Conservation (phyloP, 768 basidiomycete genomes). For the Boletus reticuloceps region DNA sequence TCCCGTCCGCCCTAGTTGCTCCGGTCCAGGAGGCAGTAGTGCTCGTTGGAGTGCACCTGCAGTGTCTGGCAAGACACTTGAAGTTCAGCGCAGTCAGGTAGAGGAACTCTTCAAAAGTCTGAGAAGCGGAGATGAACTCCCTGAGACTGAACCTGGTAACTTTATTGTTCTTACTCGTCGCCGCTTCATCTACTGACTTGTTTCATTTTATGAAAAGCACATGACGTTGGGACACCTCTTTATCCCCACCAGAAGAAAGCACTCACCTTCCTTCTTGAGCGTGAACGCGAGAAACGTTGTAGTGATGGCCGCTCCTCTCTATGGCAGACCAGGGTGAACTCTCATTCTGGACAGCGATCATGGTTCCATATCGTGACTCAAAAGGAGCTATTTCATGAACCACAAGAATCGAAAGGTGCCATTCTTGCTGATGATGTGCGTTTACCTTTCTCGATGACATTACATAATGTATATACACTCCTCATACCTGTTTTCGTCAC, state of each 20-base stretch:
- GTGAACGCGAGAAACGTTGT: conserved; percentile 65
- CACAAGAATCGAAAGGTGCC: conserved; percentile 76
- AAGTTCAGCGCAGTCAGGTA: conserved; percentile 89
- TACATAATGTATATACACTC: conserved; percentile 14
- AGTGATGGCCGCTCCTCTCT: conserved; percentile 65
- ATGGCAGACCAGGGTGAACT: conserved; percentile 61
- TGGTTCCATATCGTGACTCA: conserved; percentile 90
- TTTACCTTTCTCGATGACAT: conserved; percentile 12
- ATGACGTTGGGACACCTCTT: conserved; percentile 77
- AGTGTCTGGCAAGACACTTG: conserved; percentile 72
- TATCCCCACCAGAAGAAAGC: conserved; percentile 99
- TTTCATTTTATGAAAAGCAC: conserved; percentile 38
- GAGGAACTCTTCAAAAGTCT: conserved; percentile 92
- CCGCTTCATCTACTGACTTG: conserved; percentile 12
- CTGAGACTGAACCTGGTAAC: conserved; percentile 84
- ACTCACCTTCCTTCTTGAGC: conserved; percentile 89
- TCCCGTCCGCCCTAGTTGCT: conserved; percentile 41
- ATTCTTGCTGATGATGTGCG: conserved; percentile 97
- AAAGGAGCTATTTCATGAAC: conserved; percentile 65
- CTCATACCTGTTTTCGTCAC: not conserved
- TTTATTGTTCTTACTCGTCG: conserved; percentile 20
- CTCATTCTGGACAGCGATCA: conserved; percentile 40
- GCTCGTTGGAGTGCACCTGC: conserved; percentile 56
- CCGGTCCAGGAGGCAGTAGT: conserved; percentile 36
- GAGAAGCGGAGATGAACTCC: conserved; percentile 81